Conservation (phyloP, 495 filamentous ascomycete genomes). For the Zalerion maritima region DNA sequence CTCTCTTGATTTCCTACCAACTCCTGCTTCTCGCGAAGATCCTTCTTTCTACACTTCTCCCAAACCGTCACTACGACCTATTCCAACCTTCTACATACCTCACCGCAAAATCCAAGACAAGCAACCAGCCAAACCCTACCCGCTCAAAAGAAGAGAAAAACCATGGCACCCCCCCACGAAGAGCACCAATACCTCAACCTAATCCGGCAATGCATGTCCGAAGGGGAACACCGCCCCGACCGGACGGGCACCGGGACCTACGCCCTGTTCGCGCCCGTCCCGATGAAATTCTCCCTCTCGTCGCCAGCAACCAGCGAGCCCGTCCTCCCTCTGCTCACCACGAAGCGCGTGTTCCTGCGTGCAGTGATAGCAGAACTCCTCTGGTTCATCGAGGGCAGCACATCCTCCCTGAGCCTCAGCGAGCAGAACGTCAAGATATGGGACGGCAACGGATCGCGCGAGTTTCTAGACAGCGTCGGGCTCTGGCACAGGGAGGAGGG, state of each 20-base stretch:
- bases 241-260: slow-evolving; percentile 87
- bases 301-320: slow-evolving; percentile 36
- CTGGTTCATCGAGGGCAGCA: slow-evolving; percentile 83
- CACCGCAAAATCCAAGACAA: no score
- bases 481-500: slow-evolving; percentile 65
- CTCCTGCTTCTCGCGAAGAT: no score
- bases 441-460: slow-evolving; percentile 91
- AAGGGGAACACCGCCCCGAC: slow-evolving; percentile 72
- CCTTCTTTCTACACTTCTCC: no score
- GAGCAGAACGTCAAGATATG: slow-evolving; percentile 83
- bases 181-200: slow-evolving; percentile 68
- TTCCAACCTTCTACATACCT: no score
- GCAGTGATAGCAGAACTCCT: slow-evolving; percentile 88
- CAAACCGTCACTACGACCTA: no score
- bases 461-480: slow-evolving; percentile 72
- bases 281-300: slow-evolving; percentile 74
- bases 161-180: no score
- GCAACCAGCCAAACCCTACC: no score
- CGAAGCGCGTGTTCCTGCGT: slow-evolving; percentile 87
- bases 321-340: slow-evolving; percentile 83
- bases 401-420: slow-evolving; percentile 59
- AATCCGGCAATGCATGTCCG: slow-evolving; percentile 56
- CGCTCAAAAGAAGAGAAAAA: no score
- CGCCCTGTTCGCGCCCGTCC: slow-evolving; percentile 73
- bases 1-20: no score